A percentile compares a stretch with the other conserved stretches of the same genome.
Evolutionary conservation across 148 eudicot genomes (phyloP).

Genomic region (Dysphania ambrosioides): DNA sequence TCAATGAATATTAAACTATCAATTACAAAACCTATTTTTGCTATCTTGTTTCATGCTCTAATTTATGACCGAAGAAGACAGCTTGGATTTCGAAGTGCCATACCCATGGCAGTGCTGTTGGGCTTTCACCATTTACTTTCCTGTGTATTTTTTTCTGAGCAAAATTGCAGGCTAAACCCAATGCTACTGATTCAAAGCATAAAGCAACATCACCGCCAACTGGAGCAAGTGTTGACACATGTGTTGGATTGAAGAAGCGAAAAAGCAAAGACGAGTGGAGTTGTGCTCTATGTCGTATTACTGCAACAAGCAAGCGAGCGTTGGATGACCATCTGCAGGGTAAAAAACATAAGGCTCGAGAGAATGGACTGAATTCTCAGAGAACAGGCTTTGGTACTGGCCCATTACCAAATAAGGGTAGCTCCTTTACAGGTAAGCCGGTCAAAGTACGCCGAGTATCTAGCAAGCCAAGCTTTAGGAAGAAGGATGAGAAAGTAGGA

Average conservation of each 20-base stretch:
- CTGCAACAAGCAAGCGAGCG: conserved; percentile 44
- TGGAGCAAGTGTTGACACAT: conserved; percentile 24
- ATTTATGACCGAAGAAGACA: neutral
- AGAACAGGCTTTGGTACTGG: conserved; percentile 37
- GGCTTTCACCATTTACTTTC: conserved; percentile 17
- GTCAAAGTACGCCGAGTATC: neutral
- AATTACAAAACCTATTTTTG: neutral
- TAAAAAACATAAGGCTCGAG: conserved; percentile 58
- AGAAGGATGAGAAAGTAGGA: conserved; percentile 5
- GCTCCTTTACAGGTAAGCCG: conserved; percentile 8
- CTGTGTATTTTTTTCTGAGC: conserved; percentile 22
- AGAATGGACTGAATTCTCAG: conserved; percentile 30
- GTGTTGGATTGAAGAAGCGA: conserved; percentile 31
- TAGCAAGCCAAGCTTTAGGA: neutral
- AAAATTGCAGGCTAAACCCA: conserved; percentile 52
- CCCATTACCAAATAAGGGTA: conserved; percentile 29
- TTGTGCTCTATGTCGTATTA: conserved; percentile 57
- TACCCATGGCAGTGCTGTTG: conserved; percentile 4
- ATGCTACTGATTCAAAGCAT: conserved; percentile 42
- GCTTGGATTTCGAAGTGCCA: neutral
- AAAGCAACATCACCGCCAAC: conserved; percentile 38
- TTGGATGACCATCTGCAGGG: conserved; percentile 57
- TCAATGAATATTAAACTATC: neutral
- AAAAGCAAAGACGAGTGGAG: conserved; percentile 44
- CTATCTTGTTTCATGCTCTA: neutral